Conservation (phyloP, 208 protist species). For the Leishmania turanica region DNA sequence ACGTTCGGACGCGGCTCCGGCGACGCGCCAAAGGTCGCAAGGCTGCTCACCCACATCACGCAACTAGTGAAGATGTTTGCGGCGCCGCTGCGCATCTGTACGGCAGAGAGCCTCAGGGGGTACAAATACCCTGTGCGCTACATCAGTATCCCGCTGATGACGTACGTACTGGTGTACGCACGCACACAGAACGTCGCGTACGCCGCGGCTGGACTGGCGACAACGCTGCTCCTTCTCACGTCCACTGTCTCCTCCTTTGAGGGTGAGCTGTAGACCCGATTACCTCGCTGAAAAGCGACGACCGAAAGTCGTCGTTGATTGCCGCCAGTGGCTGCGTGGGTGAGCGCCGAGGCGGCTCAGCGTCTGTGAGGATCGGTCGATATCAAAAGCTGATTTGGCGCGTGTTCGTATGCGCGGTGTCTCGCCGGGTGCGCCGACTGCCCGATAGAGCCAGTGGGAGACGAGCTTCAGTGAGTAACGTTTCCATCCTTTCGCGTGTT, state of each 20-base stretch:
- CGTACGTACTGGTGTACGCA: conserved; percentile 23
- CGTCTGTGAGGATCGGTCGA: not conserved
- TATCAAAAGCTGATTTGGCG: not conserved
- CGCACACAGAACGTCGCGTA: conserved; percentile 25
- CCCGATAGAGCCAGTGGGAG: not conserved
- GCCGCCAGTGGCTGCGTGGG: no score
- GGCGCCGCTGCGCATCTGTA: conserved; percentile 26
- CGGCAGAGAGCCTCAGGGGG: conserved; percentile 8
- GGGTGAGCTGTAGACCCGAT: conserved; percentile 6
- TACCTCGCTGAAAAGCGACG: not conserved
- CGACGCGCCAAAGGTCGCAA: conserved; percentile 19
- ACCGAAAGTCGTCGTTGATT: not conserved
- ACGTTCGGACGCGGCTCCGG: conserved; percentile 11
- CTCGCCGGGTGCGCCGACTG: no score
- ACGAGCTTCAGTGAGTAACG: not conserved
- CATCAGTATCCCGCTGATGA: conserved; percentile 28
- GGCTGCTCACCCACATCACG: conserved; percentile 22
- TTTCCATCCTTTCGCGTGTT: not conserved
- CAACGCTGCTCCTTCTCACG: conserved; percentile 1
- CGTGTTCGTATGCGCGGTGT: not conserved
- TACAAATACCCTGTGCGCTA: conserved; percentile 20
- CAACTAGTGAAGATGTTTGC: conserved; percentile 33
- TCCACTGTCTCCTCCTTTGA: not conserved
- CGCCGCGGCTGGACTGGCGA: conserved; percentile 9
- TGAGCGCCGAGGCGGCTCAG: not conserved